A percentile compares a stretch with the other conserved stretches of the same genome.
Evolutionary conservation across 805 yeast genomes (phyloP).

Genomic region (Candida sphagnicola): DNA sequence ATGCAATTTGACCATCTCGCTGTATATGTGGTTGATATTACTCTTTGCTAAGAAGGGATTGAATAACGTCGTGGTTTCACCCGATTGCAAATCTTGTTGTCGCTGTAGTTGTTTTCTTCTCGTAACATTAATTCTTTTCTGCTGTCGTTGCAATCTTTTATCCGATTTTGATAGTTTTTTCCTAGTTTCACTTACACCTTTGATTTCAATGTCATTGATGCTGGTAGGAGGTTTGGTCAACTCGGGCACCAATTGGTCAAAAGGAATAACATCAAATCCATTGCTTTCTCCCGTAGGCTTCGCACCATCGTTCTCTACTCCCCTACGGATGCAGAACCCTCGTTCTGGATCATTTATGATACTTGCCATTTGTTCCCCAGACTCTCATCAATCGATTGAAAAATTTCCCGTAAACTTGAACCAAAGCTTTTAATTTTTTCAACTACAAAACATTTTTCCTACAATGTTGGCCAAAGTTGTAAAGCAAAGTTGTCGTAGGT

Average conservation of each 20-base stretch:
- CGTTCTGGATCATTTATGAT: conserved; percentile 11
- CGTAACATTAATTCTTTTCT: conserved; percentile 20
- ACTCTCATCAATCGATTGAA: too few relatives aligned
- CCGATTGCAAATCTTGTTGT: conserved; percentile 8
- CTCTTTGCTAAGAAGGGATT: conserved; percentile 12
- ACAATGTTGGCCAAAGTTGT: background rate
- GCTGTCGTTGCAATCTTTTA: conserved; percentile 16
- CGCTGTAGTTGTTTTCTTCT: conserved; percentile 14
- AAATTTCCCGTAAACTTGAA: background rate
- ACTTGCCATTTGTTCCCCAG: conserved; percentile 3
- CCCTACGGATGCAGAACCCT: conserved; percentile 14
- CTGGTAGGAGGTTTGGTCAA: background rate
- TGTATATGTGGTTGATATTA: conserved; percentile 17
- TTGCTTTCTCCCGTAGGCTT: too few relatives aligned
- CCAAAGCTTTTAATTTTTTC: background rate
- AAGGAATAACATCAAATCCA: conserved; percentile 43
- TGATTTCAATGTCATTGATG: conserved; percentile 1
- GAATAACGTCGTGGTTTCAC: conserved; percentile 2
- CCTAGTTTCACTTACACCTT: conserved; percentile 2
- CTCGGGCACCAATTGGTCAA: conserved; percentile 17
- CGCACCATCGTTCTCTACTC: too few relatives aligned
- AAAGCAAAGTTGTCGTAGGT: background rate
- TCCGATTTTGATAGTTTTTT: conserved; percentile 16
- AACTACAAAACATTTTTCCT: background rate
- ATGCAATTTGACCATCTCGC: conserved; percentile 12